These are phyloP conservation scores for Aspergillus panamensis DNA, from an alignment of 495 filamentous ascomycete species.

Conservation along the genomic window DNA sequence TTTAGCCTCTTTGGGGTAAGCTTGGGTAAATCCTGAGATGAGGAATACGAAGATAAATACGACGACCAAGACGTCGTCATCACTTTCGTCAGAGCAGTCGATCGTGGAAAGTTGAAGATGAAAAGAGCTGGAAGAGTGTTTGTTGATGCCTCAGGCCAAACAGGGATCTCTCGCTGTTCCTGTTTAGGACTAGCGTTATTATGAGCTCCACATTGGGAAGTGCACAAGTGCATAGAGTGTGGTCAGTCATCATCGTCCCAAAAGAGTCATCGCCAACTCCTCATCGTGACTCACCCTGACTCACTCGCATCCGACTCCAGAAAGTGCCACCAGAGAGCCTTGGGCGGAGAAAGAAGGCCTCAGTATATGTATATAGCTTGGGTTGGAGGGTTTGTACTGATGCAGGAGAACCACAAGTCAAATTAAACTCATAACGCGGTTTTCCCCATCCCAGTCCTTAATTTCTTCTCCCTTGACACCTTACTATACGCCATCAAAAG, in stretches of 20 bases:
- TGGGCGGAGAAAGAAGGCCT: not conserved
- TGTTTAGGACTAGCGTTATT: not conserved
- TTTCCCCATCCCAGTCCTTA: not conserved
- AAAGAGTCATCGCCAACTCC: not conserved
- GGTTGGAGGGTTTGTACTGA: not conserved
- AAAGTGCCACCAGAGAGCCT: not conserved
- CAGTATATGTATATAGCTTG: slow-evolving; percentile 1
- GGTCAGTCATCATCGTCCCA: not conserved
- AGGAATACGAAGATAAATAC: too few species aligned
- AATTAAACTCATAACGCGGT: not conserved
- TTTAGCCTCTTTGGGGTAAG: too few species aligned
- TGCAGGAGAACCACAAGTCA: not conserved
- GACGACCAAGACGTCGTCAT: too few species aligned
- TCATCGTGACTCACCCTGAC: slow-evolving; percentile 18
- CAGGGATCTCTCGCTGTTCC: not conserved
- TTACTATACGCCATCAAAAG: not conserved
- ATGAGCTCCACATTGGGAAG: slow-evolving; percentile 1
- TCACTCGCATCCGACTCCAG: not conserved
- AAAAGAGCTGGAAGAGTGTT: too few species aligned
- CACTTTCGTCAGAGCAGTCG: too few species aligned
- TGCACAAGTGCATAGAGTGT: not conserved
- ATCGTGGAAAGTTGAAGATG: too few species aligned
- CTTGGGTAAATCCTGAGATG: too few species aligned
- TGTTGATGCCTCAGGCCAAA: not conserved
- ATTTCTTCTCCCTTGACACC: not conserved